Evolutionary conservation across 2,329 filamentous ascomycete genomes (phyloP).

Genomic region (Immersiporthe knoxdaviesiana): DNA sequence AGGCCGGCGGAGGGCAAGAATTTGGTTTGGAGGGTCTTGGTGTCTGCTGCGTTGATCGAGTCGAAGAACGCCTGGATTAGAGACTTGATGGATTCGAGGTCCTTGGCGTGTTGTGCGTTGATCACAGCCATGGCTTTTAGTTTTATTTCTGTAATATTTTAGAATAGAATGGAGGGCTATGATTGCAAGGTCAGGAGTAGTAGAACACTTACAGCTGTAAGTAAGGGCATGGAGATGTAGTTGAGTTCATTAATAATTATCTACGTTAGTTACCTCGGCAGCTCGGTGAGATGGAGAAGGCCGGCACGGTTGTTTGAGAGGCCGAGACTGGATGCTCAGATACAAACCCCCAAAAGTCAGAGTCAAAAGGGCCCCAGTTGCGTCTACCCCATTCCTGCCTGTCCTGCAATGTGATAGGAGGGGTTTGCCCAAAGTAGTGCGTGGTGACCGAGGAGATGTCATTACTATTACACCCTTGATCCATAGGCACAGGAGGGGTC

Average conservation of each 20-base stretch:
- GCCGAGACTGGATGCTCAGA: neutral
- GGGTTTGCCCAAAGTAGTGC: neutral
- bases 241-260: neutral
- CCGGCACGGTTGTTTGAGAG: neutral
- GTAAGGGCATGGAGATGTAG: neutral
- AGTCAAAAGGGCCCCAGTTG: neutral
- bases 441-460: neutral
- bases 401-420: neutral
- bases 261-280: neutral
- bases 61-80: constrained; percentile 28
- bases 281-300: neutral
- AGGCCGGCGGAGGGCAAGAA: constrained; percentile 24
- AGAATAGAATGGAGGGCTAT: neutral
- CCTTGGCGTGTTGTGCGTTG: constrained; percentile 13
- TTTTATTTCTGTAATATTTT: too few relatives aligned
- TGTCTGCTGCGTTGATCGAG: constrained; percentile 26
- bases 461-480: neutral
- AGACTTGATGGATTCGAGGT: constrained; percentile 25
- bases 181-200: neutral
- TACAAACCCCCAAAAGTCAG: neutral
- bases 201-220: neutral
- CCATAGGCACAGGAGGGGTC: too few relatives aligned
- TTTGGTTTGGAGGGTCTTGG: constrained; percentile 17
- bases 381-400: neutral
- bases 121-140: constrained; percentile 19